Conservation (phyloP, 2,329 filamentous ascomycete genomes). For the Diaporthe destruens region DNA sequence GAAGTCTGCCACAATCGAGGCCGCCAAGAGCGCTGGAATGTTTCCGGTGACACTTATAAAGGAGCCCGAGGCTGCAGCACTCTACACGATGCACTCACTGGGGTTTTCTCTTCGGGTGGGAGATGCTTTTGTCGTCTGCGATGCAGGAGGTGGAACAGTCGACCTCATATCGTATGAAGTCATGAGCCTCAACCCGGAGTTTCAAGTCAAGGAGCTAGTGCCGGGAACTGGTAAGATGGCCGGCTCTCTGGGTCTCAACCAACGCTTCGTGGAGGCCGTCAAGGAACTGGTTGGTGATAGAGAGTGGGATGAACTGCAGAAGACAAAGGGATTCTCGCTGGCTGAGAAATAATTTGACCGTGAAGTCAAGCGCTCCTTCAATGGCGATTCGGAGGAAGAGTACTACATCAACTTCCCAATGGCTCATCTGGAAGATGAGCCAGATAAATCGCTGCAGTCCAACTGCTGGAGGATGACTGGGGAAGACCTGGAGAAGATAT, state of each 20-base stretch:
- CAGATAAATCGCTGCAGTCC: not conserved
- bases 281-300: not conserved
- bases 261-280: not conserved
- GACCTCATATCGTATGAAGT: not conserved
- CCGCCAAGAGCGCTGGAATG: not conserved
- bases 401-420: not conserved
- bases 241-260: not conserved
- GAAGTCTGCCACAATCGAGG: not conserved
- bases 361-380: not conserved
- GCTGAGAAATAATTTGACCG: not conserved
- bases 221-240: slow-evolving; percentile 13
- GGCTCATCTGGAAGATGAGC: not conserved
- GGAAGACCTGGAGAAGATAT: not conserved
- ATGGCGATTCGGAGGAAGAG: not conserved
- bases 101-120: not conserved
- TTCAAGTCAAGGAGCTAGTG: slow-evolving; percentile 13
- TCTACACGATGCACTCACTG: not conserved
- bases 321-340: not conserved
- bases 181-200: not conserved
- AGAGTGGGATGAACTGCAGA: not conserved
- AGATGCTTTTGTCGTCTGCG: not conserved
- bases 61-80: not conserved
- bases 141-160: slow-evolving; percentile 1
- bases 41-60: not conserved
- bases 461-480: not conserved